Percentiles rank a stretch among this genome's conserved stretches.
These are phyloP conservation scores for Russula sp. DNA, from an alignment of 768 basidiomycete genomes.

Conservation along the genomic window DNA sequence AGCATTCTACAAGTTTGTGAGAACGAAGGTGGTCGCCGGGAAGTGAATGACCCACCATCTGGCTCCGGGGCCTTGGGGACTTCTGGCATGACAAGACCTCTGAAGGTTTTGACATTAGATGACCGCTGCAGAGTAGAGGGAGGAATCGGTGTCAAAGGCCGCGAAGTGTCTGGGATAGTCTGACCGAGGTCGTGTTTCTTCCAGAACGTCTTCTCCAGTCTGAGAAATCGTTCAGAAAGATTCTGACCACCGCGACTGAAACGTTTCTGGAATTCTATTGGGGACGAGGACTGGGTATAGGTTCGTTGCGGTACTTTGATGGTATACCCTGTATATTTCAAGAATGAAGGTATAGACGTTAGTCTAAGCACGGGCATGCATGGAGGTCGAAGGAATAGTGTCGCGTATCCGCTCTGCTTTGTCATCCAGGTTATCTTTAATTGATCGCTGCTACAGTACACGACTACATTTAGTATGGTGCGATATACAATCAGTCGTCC, in stretches of 20 bases:
- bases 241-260: conserved; percentile 54
- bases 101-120: conserved; percentile 39
- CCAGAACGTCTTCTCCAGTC: conserved; percentile 54
- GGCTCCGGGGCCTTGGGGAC: conserved; percentile 59
- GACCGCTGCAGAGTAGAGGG: conserved; percentile 14
- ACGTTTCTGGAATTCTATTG: conserved; percentile 26
- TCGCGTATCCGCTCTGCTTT: conserved; percentile 5
- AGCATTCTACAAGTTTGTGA: conserved; percentile 61
- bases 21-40: background rate
- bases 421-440: conserved; percentile 6
- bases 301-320: conserved; percentile 37
- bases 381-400: background rate
- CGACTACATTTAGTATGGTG: background rate
- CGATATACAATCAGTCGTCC: conserved; percentile 50
- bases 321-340: conserved; percentile 29
- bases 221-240: conserved; percentile 52
- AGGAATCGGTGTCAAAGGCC: conserved; percentile 16
- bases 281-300: conserved; percentile 33
- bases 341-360: background rate
- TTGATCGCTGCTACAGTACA: background rate
- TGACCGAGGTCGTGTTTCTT: conserved; percentile 42
- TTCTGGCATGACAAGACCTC: conserved; percentile 58
- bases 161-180: conserved; percentile 29
- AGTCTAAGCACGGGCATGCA: conserved; percentile 13
- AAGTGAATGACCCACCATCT: conserved; percentile 52